Base-by-base conservation (phyloP, 768 basidiomycete genomes). In the Holtermannia corniformis region DNA sequence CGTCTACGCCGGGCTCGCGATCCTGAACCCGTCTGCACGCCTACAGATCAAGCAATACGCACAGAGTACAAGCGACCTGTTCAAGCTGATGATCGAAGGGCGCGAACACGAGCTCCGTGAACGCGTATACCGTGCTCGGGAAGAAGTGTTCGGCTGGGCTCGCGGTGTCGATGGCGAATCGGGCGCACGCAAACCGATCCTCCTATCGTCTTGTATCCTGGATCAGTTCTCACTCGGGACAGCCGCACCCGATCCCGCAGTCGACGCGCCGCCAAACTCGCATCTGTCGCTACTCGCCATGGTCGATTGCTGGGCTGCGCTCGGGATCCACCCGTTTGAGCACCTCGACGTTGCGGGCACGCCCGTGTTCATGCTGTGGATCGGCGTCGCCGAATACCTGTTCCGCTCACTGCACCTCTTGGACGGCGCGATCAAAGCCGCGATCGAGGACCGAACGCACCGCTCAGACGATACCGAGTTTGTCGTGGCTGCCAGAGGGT, bases 1-100 rank as follows among this genome's bases (percentile, higher is more conserved):
- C 74, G 93, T 99, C 66, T 99, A 99, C 70, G 93, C 93, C 13
- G 93, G 95, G 1, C 80, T 99, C n/a, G 93, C 93, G 0, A 88
- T 97, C 68, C 80, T 99, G 57, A 97, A 99, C 72, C 93, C 95
- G 3, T 83, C 79, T 11, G 95, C 95, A 0, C 80, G 80, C 41
- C 71, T 78, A 1, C 93, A 96, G 69, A 96, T 99, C 59, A 79
- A 95, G 61, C 89, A 93, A 60, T 99, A 84, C 67, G 84, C 93
- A 2, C 79, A 80, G 54, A 85, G 83, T 63, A 81, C 82, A 5
- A 86, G 86, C 2, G 90, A 89, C 52, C 78, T 97, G 24, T 97
- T 90, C 79, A 97, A 96, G 72, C 78, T 99, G 67, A 97, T 99
- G 91, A 77, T 97, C 44, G 75, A 79, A 52, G 59, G 74, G 10